Evolutionary conservation across 1,139 yeast species (phyloP).

Genomic region (Geotrichum reessii): DNA sequence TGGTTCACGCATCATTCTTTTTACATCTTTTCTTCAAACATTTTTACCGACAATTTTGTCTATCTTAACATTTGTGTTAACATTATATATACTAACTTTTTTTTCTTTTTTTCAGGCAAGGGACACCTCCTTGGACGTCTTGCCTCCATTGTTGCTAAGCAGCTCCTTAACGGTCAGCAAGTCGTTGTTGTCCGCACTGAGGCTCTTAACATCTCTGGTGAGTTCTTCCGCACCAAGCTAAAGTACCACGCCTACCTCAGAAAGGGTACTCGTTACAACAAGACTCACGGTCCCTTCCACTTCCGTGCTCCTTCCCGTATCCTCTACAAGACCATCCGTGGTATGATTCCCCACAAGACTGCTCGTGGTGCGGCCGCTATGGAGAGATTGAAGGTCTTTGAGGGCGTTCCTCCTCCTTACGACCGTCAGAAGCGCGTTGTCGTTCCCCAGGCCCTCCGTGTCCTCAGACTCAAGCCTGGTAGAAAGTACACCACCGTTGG

Average conservation of each 20-base stretch:
- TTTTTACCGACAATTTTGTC: neutral
- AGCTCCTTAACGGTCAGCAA: constrained; percentile 96
- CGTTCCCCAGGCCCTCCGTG: constrained; percentile 99
- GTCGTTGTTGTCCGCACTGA: constrained; percentile 97
- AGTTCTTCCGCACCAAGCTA: constrained; percentile 98
- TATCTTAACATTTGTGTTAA: neutral
- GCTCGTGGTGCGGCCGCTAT: constrained; percentile 99
- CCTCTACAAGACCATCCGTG: constrained; percentile 98
- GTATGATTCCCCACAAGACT: constrained; percentile 99
- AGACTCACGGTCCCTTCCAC: constrained; percentile 99
- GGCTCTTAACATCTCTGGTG: constrained; percentile 98
- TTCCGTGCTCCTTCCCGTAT: constrained; percentile 99
- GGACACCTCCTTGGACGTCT: constrained; percentile 99
- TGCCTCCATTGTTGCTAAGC: constrained; percentile 98
- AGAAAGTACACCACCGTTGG: constrained; percentile 99
- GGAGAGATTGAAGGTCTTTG: constrained; percentile 98
- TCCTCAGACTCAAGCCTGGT: constrained; percentile 98
- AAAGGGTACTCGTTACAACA: constrained; percentile 98
- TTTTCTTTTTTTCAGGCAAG: constrained; percentile 61
- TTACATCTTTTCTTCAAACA: neutral
- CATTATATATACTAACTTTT: too few species aligned
- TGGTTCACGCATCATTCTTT: too few species aligned
- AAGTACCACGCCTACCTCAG: constrained; percentile 99
- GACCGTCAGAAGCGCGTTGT: constrained; percentile 99
- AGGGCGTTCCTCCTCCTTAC: constrained; percentile 99